Base-by-base conservation (phyloP, 73 alveolate species). In the Breviolum minutum region DNA sequence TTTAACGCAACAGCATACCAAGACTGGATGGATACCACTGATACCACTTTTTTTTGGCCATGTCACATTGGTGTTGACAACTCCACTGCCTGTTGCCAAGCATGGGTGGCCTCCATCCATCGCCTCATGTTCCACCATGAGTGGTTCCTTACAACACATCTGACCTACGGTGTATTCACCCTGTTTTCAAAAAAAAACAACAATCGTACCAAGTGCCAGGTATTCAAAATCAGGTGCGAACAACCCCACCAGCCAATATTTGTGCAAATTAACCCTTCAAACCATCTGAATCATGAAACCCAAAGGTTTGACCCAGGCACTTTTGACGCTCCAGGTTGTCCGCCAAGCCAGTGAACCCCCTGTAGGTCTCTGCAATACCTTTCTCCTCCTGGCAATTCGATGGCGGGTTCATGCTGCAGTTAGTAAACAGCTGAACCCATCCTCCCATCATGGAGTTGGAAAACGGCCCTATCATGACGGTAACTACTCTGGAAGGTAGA, bases 271-370 rank as follows among this genome's bases (percentile, higher is more conserved):
- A 71, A 10, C 48, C 22, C 17, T 66, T 11, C 74, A 17, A 66
- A 13, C 74, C 74, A 66, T 11, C 17, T 17, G 24, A 11, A 11
- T 66, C 27, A 63, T 54, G 14, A 13, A 83, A 24, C 14, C 74
- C 76, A 12, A 24, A 0, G 7, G 22, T n/a, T n/a, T 4, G 26
- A 24, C 95, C 82, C 69, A 8, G 98, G 69, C 27, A 61, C 98
- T 92, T 92, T 22, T 92, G 98, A 7, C 98, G 90, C 80, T 92
- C 98, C 60, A 92, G 81, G 68, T 92, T 92, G 98, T 92, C 98
- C 29, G 98, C 98, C 10, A 92, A 63, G 83, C 98, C 98, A 12
- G 68, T 64, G 80, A 92, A 92, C 30, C 98, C 98, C 14, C 98
- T 80, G 98, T 92, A 92, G 79, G 98, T 92, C 82, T 92, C 98